Evolutionary conservation across 306 rosid species (phyloP).

Genomic region (Castanea crenata): DNA sequence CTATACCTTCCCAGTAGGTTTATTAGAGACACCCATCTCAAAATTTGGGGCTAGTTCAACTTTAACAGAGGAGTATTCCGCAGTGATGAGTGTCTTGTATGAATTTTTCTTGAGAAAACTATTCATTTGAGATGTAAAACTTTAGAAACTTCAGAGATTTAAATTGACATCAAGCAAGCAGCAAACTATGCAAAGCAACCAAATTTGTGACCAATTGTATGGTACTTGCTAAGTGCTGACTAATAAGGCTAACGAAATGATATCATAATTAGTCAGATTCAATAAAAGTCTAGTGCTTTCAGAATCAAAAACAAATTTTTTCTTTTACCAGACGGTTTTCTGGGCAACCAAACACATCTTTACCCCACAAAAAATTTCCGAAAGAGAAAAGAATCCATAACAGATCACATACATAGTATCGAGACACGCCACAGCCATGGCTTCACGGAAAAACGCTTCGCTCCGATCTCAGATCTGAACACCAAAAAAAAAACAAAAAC

Average conservation of each 20-base stretch:
- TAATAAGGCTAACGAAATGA: not conserved
- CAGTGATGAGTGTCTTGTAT: too few species aligned
- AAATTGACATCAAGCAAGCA: not conserved
- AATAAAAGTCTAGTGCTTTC: not conserved
- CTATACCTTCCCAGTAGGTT: conserved; percentile 54
- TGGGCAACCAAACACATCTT: not conserved
- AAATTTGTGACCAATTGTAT: not conserved
- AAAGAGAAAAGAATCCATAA: not conserved
- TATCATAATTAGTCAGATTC: not conserved
- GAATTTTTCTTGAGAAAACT: too few species aligned
- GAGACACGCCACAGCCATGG: conserved; percentile 76
- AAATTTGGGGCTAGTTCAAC: too few species aligned
- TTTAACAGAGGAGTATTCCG: too few species aligned
- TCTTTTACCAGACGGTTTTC: not conserved
- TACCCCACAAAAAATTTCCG: not conserved
- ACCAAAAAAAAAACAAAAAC: conserved; percentile 10
- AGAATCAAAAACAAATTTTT: not conserved
- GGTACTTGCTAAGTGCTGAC: too few species aligned
- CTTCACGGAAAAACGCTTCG: conserved; percentile 40
- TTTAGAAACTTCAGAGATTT: too few species aligned
- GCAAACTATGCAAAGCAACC: not conserved
- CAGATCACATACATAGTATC: not conserved
- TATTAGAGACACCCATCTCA: too few species aligned
- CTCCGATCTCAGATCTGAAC: conserved; percentile 52
- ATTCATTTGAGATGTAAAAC: too few species aligned